phyloP scores from a whole-genome alignment of 305 asterid genomes.

The Coffea humblotiana region DNA sequence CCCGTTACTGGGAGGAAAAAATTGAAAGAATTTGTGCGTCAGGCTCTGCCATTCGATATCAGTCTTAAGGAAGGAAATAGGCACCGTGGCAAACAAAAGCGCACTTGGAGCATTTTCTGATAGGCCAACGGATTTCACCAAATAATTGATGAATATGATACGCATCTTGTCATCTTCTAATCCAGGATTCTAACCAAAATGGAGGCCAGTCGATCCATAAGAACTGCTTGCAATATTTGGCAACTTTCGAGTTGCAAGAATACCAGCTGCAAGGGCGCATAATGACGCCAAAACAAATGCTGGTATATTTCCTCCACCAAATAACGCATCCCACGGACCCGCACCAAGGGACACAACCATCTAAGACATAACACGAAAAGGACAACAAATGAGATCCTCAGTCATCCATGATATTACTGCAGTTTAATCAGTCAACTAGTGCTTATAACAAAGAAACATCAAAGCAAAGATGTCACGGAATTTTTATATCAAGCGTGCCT shows the following conservation, averaged over 20 bases:
- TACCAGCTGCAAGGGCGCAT: conserved; percentile 73
- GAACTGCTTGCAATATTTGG: conserved; percentile 70
- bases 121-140: background rate
- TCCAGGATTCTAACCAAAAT: conserved; percentile 59
- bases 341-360: conserved; percentile 98
- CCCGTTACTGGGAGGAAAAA: conserved; percentile 8
- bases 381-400: background rate
- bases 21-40: conserved; percentile 17
- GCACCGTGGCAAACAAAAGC: background rate
- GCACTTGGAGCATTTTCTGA: conserved; percentile 1
- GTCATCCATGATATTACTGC: background rate
- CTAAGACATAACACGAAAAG: conserved; percentile 31
- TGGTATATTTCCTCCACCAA: conserved; percentile 97
- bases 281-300: conserved; percentile 91
- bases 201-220: conserved; percentile 72
- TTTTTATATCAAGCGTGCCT: background rate
- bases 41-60: background rate
- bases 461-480: background rate
- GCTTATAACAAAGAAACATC: background rate
- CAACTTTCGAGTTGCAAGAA: conserved; percentile 67
- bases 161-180: background rate
- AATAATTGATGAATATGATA: background rate
- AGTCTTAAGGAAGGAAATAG: background rate
- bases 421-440: background rate
- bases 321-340: conserved; percentile 99